phyloP scores from a whole-genome alignment of 768 basidiomycete species.

The Pleurotus citrinopileatus region DNA sequence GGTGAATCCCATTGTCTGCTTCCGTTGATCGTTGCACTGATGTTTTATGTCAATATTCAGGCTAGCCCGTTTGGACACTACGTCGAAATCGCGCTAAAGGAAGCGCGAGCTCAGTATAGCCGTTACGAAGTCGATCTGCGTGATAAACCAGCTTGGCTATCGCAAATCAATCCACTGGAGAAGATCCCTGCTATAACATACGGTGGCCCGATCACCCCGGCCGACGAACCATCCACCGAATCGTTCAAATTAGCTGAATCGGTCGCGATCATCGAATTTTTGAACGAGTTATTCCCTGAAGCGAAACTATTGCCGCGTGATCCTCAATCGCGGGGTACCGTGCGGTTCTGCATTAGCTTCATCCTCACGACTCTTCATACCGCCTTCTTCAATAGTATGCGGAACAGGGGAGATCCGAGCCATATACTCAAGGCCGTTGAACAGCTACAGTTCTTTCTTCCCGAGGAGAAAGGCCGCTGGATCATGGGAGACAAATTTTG shows the following conservation, averaged over 20 bases:
- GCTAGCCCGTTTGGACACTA: neutral
- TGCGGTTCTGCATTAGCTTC: neutral
- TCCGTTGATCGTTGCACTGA: too few species aligned
- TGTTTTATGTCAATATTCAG: too few species aligned
- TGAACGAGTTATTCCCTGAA: neutral
- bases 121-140: neutral
- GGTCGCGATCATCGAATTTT: neutral
- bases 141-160: slow-evolving; percentile 2
- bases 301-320: neutral
- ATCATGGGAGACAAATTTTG: neutral
- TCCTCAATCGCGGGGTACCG: neutral
- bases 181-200: slow-evolving; percentile 6
- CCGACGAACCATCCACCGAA: neutral
- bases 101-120: neutral
- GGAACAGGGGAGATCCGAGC: neutral
- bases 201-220: neutral
- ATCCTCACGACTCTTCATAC: neutral
- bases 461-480: neutral
- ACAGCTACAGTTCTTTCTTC: neutral
- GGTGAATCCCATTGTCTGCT: too few species aligned
- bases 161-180: neutral
- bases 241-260: neutral
- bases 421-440: neutral
- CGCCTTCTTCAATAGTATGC: neutral
- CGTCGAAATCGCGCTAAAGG: slow-evolving; percentile 1